Percentiles rank a stretch among this genome's conserved stretches.
These are phyloP conservation scores for Hanseniaspora guilliermondii DNA, from an alignment of 805 yeast genomes.

Conservation along the genomic window DNA sequence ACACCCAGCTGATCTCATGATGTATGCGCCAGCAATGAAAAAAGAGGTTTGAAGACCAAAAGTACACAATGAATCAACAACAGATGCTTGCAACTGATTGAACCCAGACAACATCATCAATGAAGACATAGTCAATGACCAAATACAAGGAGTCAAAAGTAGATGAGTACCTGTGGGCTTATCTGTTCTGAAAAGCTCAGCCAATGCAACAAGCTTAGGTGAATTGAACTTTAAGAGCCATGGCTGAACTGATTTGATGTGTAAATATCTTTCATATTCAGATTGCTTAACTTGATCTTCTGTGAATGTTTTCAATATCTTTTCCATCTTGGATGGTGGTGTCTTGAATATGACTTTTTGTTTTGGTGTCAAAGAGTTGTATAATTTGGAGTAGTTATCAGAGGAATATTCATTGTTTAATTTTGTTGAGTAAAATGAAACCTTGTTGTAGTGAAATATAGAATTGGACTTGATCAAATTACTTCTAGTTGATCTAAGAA, in stretches of 20 bases:
- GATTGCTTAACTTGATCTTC: conserved; percentile 29
- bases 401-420: not conserved
- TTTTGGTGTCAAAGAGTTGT: not conserved
- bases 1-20: conserved; percentile 98
- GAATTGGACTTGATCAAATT: not conserved
- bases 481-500: not conserved
- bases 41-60: conserved; percentile 23
- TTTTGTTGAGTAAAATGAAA: not conserved
- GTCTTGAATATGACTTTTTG: conserved; percentile 9
- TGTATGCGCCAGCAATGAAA: conserved; percentile 71
- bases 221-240: conserved; percentile 36
- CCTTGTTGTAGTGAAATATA: not conserved
- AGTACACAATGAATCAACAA: not conserved
- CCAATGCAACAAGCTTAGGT: conserved; percentile 79
- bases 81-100: not conserved
- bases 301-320: conserved; percentile 18
- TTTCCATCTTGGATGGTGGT: conserved; percentile 6
- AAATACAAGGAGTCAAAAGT: conserved; percentile 69
- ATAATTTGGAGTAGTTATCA: conserved; percentile 4
- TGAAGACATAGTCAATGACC: conserved; percentile 91
- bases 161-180: conserved; percentile 93
- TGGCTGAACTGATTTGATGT: not conserved
- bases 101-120: conserved; percentile 42
- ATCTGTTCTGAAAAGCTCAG: conserved; percentile 81
- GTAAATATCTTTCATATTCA: conserved; percentile 32